phyloP scores from a whole-genome alignment of 2,329 filamentous ascomycete species.

The Neodidymelliopsis sp. region DNA sequence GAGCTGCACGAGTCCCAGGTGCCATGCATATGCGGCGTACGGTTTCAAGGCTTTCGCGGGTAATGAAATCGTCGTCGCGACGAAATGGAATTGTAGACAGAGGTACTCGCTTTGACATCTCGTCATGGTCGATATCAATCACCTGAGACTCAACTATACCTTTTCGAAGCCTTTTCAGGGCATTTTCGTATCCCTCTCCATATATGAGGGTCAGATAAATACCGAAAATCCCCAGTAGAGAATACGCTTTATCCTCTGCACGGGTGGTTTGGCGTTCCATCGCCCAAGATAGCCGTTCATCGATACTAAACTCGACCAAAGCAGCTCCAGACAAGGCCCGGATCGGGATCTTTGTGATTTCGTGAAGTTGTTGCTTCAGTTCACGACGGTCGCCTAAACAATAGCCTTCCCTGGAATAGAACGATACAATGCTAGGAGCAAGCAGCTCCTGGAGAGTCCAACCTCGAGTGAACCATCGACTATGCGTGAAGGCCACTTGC shows the following conservation, averaged over 20 bases:
- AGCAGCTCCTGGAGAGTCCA: constrained; percentile 32
- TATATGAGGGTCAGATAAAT: constrained; percentile 11
- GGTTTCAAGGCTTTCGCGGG: constrained; percentile 18
- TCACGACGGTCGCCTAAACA: constrained; percentile 17
- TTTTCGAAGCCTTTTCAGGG: neutral
- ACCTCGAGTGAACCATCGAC: constrained; percentile 28
- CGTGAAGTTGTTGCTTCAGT: constrained; percentile 7
- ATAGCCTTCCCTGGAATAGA: constrained; percentile 19
- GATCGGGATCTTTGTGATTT: constrained; percentile 18
- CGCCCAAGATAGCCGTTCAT: constrained; percentile 31
- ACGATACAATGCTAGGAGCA: constrained; percentile 19
- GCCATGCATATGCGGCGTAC: neutral
- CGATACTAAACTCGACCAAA: constrained; percentile 16
- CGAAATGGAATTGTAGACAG: constrained; percentile 17
- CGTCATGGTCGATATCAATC: constrained; percentile 8
- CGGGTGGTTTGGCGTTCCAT: constrained; percentile 29
- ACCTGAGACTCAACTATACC: constrained; percentile 14
- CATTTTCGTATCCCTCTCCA: constrained; percentile 2
- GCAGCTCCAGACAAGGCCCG: constrained; percentile 7
- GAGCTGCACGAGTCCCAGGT: constrained; percentile 15
- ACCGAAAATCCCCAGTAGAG: constrained; percentile 24
- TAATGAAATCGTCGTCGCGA: constrained; percentile 33
- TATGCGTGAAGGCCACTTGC: constrained; percentile 10
- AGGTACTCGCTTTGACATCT: neutral
- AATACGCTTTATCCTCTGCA: constrained; percentile 26